These are phyloP conservation scores for Metarhizium guizhouense DNA, from an alignment of 2,329 filamentous ascomycete genomes.

Conservation along the genomic window DNA sequence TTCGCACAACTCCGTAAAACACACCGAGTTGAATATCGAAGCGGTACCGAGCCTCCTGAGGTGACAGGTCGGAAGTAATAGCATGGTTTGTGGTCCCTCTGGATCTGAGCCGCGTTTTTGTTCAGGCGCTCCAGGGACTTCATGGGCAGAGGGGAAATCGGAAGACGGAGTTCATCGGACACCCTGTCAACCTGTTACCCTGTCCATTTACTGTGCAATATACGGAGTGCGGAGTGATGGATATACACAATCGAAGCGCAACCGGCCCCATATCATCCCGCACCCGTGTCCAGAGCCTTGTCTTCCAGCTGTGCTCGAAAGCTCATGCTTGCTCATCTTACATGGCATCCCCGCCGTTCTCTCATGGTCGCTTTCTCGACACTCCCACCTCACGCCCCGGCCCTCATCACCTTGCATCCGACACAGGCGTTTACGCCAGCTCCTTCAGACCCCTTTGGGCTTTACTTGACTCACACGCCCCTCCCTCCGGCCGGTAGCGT, in stretches of 20 bases:
- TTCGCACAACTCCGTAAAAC: background rate
- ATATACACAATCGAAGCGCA: background rate
- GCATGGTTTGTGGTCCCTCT: background rate
- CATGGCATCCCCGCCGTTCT: background rate
- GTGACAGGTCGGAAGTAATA: background rate
- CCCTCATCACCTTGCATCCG: background rate
- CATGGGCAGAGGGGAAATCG: too few relatives aligned
- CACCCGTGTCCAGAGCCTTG: background rate
- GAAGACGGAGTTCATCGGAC: too few relatives aligned
- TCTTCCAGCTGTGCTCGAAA: background rate
- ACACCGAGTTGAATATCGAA: background rate
- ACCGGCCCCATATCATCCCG: background rate
- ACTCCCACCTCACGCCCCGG: background rate
- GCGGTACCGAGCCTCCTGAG: background rate
- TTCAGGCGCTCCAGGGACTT: too few relatives aligned
- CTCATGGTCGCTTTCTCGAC: background rate
- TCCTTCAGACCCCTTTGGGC: background rate
- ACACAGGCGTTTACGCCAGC: background rate
- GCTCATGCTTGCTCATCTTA: background rate
- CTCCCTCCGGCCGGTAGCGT: conserved; percentile 1
- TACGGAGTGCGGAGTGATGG: too few relatives aligned
- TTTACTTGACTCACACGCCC: conserved; percentile 3
- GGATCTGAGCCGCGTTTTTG: background rate
- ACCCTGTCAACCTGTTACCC: too few relatives aligned
- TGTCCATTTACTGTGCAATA: too few relatives aligned